These are phyloP conservation scores for Candolleomyces aberdarensis DNA, from an alignment of 768 basidiomycete species.

Conservation along the genomic window DNA sequence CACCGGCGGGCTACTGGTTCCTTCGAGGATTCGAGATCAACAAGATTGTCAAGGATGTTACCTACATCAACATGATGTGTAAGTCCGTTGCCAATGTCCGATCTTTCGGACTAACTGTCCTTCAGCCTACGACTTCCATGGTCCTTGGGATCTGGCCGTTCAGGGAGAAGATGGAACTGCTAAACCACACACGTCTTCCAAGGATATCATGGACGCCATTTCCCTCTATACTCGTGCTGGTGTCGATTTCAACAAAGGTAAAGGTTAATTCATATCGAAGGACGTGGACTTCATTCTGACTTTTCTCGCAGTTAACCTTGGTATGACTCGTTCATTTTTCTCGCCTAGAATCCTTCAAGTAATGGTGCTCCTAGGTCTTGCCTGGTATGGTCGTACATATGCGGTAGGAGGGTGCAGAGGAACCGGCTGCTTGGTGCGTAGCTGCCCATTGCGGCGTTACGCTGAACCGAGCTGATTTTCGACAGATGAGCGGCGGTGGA, in stretches of 20 bases:
- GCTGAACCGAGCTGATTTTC: neutral
- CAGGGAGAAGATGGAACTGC: conserved; percentile 17
- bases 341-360: neutral
- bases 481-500: conserved; percentile 3
- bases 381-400: conserved; percentile 19
- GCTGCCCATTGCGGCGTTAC: neutral
- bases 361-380: conserved; percentile 17
- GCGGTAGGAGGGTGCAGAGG: conserved; percentile 2
- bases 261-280: neutral
- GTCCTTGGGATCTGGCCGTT: conserved; percentile 21
- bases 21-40: conserved; percentile 22
- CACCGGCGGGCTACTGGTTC: conserved; percentile 20
- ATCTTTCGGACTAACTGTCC: neutral
- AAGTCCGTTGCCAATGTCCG: neutral
- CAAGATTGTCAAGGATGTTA: conserved; percentile 16
- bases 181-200: conserved; percentile 19
- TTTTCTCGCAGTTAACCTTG: too few relatives aligned
- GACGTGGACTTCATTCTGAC: too few relatives aligned
- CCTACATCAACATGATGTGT: conserved; percentile 23
- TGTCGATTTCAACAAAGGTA: conserved; percentile 14
- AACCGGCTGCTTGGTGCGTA: neutral
- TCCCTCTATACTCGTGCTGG: conserved; percentile 18
- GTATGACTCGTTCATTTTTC: too few relatives aligned
- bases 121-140: conserved; percentile 20
- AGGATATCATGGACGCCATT: conserved; percentile 18